Evolutionary conservation across 495 filamentous ascomycete genomes (phyloP).

Genomic region (Aspergillus sclerotioniger): DNA sequence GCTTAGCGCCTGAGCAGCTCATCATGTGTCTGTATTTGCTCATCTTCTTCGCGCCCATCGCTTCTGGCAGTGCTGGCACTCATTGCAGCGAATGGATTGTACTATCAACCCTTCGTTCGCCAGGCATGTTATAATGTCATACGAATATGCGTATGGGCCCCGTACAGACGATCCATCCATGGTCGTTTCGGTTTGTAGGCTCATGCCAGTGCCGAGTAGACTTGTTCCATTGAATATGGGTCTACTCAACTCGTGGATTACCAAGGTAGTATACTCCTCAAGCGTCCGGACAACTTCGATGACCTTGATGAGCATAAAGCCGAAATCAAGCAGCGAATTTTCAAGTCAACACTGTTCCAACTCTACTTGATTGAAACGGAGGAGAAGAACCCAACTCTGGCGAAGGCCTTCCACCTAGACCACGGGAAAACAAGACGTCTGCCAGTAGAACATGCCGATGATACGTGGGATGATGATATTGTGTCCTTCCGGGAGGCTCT

Average conservation of each 20-base stretch:
- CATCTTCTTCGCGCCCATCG: too few relatives aligned
- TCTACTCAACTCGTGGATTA: slow-evolving; percentile 35
- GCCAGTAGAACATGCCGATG: slow-evolving; percentile 23
- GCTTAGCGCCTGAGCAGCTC: too few relatives aligned
- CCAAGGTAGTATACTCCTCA: slow-evolving; percentile 24
- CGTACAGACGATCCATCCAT: too few relatives aligned
- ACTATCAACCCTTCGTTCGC: too few relatives aligned
- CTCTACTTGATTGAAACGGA: slow-evolving; percentile 27
- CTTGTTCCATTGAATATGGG: too few relatives aligned
- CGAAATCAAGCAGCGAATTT: slow-evolving; percentile 26
- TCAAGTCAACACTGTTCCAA: slow-evolving; percentile 28
- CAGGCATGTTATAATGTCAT: too few relatives aligned
- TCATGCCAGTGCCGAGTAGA: too few relatives aligned
- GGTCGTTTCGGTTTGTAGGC: too few relatives aligned
- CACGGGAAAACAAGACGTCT: slow-evolving; percentile 32
- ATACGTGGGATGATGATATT: slow-evolving; percentile 40
- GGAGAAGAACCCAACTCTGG: slow-evolving; percentile 20
- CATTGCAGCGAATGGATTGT: too few relatives aligned
- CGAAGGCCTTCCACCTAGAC: slow-evolving; percentile 22
- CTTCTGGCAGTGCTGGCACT: too few relatives aligned
- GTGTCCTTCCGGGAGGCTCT: slow-evolving; percentile 31
- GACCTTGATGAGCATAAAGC: slow-evolving; percentile 26
- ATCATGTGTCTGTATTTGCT: too few relatives aligned
- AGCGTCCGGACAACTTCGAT: slow-evolving; percentile 27
- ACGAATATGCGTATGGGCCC: too few relatives aligned